A percentile compares a stretch with the other conserved stretches of the same genome.
Evolutionary conservation across 805 yeast genomes (phyloP).

Genomic region (Metschnikowia cerradonensis): DNA sequence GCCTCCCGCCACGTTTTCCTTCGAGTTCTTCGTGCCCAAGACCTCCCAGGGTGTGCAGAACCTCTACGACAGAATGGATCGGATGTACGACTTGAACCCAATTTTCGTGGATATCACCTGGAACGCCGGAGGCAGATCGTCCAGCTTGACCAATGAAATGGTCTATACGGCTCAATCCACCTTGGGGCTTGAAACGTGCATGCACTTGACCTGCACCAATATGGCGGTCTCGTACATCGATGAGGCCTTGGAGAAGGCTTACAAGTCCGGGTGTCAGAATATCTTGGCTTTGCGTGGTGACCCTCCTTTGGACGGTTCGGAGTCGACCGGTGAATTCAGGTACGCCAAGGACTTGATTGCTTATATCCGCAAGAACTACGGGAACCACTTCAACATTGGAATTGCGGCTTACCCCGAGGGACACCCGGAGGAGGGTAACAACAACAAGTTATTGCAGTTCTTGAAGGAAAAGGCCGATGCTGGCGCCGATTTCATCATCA

Average conservation of each 20-base stretch:
- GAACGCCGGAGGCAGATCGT: conserved; percentile 95
- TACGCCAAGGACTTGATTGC: conserved; percentile 84
- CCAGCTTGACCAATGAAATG: conserved; percentile 84
- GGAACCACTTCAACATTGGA: conserved; percentile 88
- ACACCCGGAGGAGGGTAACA: conserved; percentile 76
- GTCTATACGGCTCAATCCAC: conserved; percentile 87
- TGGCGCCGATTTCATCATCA: conserved; percentile 90
- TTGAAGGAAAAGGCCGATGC: conserved; percentile 87
- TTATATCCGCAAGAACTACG: conserved; percentile 73
- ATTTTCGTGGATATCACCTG: conserved; percentile 94
- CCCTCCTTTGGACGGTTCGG: conserved; percentile 76
- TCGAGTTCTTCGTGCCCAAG: conserved; percentile 96
- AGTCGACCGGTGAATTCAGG: conserved; percentile 76
- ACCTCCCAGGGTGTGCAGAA: conserved; percentile 96
- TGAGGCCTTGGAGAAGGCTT: conserved; percentile 79
- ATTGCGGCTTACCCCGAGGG: conserved; percentile 98
- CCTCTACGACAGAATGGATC: conserved; percentile 92
- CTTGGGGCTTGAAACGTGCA: conserved; percentile 90
- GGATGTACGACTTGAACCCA: conserved; percentile 91
- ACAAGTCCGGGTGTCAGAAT: conserved; percentile 89
- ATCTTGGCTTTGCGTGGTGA: conserved; percentile 94
- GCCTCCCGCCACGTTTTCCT: conserved; percentile 75
- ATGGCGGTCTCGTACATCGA: conserved; percentile 83
- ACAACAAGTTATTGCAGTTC: conserved; percentile 48
- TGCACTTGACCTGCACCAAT: conserved; percentile 96